These are phyloP conservation scores for Macrolepiota albuminosa DNA, from an alignment of 768 basidiomycete genomes.

Conservation along the genomic window DNA sequence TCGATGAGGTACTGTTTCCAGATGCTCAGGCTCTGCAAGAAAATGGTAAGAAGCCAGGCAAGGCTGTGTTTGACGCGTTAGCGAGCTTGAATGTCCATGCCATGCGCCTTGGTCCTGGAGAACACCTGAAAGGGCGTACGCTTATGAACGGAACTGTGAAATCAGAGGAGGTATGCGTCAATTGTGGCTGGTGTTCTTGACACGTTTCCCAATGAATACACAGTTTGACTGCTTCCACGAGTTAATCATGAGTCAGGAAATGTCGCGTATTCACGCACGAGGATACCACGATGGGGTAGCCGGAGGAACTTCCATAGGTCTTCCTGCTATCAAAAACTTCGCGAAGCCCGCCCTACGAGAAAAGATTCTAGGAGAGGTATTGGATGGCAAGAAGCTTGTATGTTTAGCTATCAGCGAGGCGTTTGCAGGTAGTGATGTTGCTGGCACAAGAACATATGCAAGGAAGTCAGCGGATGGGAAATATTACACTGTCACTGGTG, in stretches of 20 bases:
- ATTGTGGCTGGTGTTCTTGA: not conserved
- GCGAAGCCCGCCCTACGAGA: slow-evolving; percentile 40
- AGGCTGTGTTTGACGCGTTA: slow-evolving; percentile 10
- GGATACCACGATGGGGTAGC: slow-evolving; percentile 70
- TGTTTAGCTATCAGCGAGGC: slow-evolving; percentile 75
- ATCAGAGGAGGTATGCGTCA: slow-evolving; percentile 9
- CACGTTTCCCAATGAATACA: slow-evolving; percentile 16
- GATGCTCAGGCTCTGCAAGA: slow-evolving; percentile 17
- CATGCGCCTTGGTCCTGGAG: slow-evolving; percentile 15
- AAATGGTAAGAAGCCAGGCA: slow-evolving; percentile 15
- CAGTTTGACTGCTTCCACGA: slow-evolving; percentile 60
- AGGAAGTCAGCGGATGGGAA: slow-evolving; percentile 63
- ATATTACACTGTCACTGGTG: slow-evolving; percentile 65
- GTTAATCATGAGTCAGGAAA: slow-evolving; percentile 63
- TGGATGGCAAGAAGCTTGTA: slow-evolving; percentile 65
- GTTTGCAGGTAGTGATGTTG: slow-evolving; percentile 68
- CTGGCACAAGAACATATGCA: slow-evolving; percentile 57
- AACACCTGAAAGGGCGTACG: slow-evolving; percentile 12
- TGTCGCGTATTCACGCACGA: slow-evolving; percentile 47
- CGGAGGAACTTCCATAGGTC: slow-evolving; percentile 62
- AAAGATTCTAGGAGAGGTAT: slow-evolving; percentile 43
- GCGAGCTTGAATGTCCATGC: slow-evolving; percentile 14
- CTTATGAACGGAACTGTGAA: slow-evolving; percentile 15
- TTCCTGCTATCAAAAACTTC: slow-evolving; percentile 53
- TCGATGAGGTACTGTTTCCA: slow-evolving; percentile 14